phyloP scores from a whole-genome alignment of 2,329 filamentous ascomycete species.

The Exserohilum rostratum region DNA sequence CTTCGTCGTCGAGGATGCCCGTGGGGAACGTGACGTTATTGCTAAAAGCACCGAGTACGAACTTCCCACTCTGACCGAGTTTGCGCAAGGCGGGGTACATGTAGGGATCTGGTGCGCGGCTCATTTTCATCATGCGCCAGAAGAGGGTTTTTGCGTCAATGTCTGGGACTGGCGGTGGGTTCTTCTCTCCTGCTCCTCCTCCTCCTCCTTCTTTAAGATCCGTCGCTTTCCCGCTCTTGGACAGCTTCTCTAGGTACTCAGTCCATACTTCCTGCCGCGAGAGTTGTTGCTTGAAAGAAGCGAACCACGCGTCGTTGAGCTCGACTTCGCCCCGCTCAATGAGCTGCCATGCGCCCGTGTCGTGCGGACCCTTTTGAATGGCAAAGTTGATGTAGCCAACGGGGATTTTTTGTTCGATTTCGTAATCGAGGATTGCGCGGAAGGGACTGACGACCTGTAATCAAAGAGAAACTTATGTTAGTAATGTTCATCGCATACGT shows the following conservation, averaged over 20 bases:
- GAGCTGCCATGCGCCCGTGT: constrained; percentile 80
- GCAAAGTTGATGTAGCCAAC: constrained; percentile 90
- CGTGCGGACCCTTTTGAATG: constrained; percentile 77
- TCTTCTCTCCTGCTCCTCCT: constrained; percentile 30
- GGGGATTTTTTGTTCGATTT: constrained; percentile 75
- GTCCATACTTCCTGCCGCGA: constrained; percentile 71
- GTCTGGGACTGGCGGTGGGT: constrained; percentile 68
- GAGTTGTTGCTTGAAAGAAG: constrained; percentile 76
- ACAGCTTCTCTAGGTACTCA: constrained; percentile 55
- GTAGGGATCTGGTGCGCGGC: constrained; percentile 76
- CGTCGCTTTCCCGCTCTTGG: too few species aligned
- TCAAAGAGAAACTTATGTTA: constrained; percentile 1
- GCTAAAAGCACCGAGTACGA: constrained; percentile 74
- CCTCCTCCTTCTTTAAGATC: constrained; percentile 12
- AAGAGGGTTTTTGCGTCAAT: constrained; percentile 83
- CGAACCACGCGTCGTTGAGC: constrained; percentile 77
- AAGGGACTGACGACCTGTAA: constrained; percentile 85
- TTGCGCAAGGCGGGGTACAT: constrained; percentile 83
- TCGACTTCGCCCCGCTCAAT: constrained; percentile 84
- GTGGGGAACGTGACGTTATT: constrained; percentile 89
- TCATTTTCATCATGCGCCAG: constrained; percentile 86
- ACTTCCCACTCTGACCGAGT: constrained; percentile 58
- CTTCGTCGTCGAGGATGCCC: constrained; percentile 69
- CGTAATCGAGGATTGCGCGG: constrained; percentile 91
- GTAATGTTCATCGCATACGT: neutral